These are phyloP conservation scores for Saccharomyces jurei DNA, from an alignment of 805 yeast genomes.

Conservation along the genomic window DNA sequence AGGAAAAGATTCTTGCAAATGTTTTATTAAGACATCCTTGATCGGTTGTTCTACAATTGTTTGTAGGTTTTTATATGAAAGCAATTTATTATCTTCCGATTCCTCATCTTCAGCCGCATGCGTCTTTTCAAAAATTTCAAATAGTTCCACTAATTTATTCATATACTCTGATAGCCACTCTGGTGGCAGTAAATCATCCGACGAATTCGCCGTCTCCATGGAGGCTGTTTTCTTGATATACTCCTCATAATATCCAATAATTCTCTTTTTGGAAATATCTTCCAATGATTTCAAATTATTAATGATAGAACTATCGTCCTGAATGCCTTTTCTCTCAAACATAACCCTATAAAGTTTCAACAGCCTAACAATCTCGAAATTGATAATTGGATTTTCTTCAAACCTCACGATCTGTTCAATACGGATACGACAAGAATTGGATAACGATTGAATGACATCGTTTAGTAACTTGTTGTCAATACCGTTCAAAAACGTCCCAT, in stretches of 20 bases:
- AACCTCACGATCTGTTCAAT: slow-evolving; percentile 61
- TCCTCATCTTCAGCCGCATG: slow-evolving; percentile 24
- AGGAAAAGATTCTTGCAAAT: slow-evolving; percentile 26
- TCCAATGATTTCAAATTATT: slow-evolving; percentile 13
- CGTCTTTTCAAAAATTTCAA: slow-evolving; percentile 44
- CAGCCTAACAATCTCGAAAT: slow-evolving; percentile 54
- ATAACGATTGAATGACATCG: slow-evolving; percentile 25
- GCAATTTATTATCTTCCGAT: slow-evolving; percentile 25
- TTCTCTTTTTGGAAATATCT: slow-evolving; percentile 15
- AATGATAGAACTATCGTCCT: slow-evolving; percentile 14
- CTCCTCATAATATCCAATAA: slow-evolving; percentile 12
- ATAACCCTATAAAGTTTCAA: slow-evolving; percentile 63
- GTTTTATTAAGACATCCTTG: slow-evolving; percentile 20
- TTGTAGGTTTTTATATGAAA: slow-evolving; percentile 35
- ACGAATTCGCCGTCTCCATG: slow-evolving; percentile 23
- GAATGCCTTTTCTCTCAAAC: slow-evolving; percentile 41
- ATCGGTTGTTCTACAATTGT: slow-evolving; percentile 39
- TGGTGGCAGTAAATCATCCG: slow-evolving; percentile 64
- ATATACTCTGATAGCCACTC: slow-evolving; percentile 70
- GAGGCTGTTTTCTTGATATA: slow-evolving; percentile 9
- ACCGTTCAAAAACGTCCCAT: slow-evolving; percentile 21
- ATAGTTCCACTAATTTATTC: slow-evolving; percentile 40
- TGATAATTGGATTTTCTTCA: slow-evolving; percentile 48
- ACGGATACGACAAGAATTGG: slow-evolving; percentile 51
- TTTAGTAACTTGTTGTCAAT: slow-evolving; percentile 24